Base-by-base conservation (phyloP, 106 monocot species). In the Apostasia ramifera region DNA sequence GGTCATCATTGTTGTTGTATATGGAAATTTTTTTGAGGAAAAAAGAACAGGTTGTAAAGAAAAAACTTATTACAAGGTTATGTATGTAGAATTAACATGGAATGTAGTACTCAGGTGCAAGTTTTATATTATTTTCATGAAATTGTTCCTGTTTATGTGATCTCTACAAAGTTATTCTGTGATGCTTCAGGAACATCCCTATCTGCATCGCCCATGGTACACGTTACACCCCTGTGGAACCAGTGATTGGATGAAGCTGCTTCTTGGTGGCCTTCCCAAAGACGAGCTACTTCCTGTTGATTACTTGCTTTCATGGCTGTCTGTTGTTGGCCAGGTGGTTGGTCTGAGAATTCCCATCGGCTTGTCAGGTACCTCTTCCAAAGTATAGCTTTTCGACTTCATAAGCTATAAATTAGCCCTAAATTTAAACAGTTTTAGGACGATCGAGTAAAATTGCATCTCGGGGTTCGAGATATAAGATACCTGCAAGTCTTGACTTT, bases 141-240 rank as follows among this genome's bases (percentile, higher is more conserved):
- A 26, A 26, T 26, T 26, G 26, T 26, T 26, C 26, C 26, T 26
- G 26, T 26, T 26, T 26, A 26, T 26, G 26, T 26, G 26, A 26
- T 26, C 26, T 26, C 26, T 26, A 26, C 26, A 26, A 26, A 26
- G 26, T 26, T 59, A 5, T 55, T n/a, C 48, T 47, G 5, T 75
- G 10, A 70, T 61, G 43, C 44, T 73, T 5, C 73, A 93, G 97
- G 97, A 90, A 49, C 97, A 98, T 82, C 97, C 97, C 7, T 81
- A 81, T 71, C 72, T 98, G 70, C 81, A 65, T 63, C 82, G 80
- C 7, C 89, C 92, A 48, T 98, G 92, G 92, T 90, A 73, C 71
- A 97, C 75, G 63, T 66, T 97, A 13, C 97, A 97, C 60, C 92
- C 97, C 3, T 97, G 97, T 79, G 97, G 85, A 79, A 98, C 89